Base-by-base conservation (phyloP, 179 eudicot genomes). In the Spinacia oleracea region DNA sequence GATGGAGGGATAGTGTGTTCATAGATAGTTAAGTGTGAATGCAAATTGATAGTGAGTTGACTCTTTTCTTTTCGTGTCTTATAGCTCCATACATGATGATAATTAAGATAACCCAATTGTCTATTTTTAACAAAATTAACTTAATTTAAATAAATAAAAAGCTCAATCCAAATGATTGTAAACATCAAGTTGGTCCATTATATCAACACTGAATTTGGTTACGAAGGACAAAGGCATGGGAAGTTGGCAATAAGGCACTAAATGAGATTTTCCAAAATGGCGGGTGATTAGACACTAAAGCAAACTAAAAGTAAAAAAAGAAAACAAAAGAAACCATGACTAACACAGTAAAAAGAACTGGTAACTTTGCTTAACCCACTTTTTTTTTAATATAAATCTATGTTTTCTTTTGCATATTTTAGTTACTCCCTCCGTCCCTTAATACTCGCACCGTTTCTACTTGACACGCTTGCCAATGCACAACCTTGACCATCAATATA, bases 331-430 rank as follows among this genome's bases (percentile, higher is more conserved):
- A 53, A 74, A 10, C 25, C 1, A 64, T 63, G 82, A 78, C 82
- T 32, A 79, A 12, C 70, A 83, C 82, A 83, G 85, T 79, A 79
- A 79, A 83, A 83, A 76, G 82, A 11, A 15, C 6, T 29, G 62
- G 31, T 55, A 73, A 69, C 79, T 75, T 78, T 70, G 55, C 40
- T 67, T 82, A 46, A 75, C 18, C 21, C 73, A 32, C 73, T 42
- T 66, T 53, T 64, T 25, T 73, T n/a, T n/a, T n/a, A n/a, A n/a
- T n/a, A n/a, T n/a, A n/a, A n/a, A 45, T 79, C 8, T 58, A 66
- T 74, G 62, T 0, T 74, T 58, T 67, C 76, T 82, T 81, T 78
- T 56, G 64, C 81, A 77, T 78, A 21, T 1, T 78, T 56, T 58
- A 58, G 32, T 45, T 12, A 40, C 46, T n/a, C n/a, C n/a, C n/a